These are phyloP conservation scores for Aquilaria yunnanensis DNA, from an alignment of 345 rosid species.

Conservation along the genomic window DNA sequence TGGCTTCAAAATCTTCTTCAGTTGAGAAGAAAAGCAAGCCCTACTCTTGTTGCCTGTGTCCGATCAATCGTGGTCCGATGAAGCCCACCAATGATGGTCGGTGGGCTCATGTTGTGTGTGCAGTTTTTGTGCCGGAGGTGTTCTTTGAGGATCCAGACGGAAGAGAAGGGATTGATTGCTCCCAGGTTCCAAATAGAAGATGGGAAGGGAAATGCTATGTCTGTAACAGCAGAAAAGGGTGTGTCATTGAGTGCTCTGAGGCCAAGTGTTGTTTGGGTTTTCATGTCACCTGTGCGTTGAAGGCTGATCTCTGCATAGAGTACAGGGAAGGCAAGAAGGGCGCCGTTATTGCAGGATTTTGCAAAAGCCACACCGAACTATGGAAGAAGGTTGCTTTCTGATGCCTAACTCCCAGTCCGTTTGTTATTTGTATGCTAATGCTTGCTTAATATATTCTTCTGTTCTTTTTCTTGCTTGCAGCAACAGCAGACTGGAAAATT, in stretches of 20 bases:
- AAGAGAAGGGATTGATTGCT: constrained; percentile 66
- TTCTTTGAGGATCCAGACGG: constrained; percentile 84
- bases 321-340: constrained; percentile 63
- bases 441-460: constrained; percentile 3
- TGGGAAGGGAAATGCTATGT: constrained; percentile 60
- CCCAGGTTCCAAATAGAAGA: constrained; percentile 52
- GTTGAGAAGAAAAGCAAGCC: neutral
- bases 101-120: constrained; percentile 86
- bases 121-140: constrained; percentile 79
- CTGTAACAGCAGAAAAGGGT: constrained; percentile 54
- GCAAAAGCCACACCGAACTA: constrained; percentile 59
- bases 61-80: constrained; percentile 52
- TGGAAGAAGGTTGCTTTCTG: constrained; percentile 66
- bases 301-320: constrained; percentile 70
- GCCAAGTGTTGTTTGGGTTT: constrained; percentile 60
- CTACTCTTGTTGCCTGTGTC: constrained; percentile 62
- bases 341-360: constrained; percentile 82
- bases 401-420: no score
- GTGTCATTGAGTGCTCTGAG: constrained; percentile 85
- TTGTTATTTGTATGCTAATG: neutral
- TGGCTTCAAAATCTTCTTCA: constrained; percentile 15
- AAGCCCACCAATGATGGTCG: constrained; percentile 47
- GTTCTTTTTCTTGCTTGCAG: constrained; percentile 37
- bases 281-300: constrained; percentile 84
- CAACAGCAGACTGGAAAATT: constrained; percentile 88